Evolutionary conservation across 805 yeast genomes (phyloP).

Genomic region (baker's yeast (Saccharomyces cerevisiae)): DNA sequence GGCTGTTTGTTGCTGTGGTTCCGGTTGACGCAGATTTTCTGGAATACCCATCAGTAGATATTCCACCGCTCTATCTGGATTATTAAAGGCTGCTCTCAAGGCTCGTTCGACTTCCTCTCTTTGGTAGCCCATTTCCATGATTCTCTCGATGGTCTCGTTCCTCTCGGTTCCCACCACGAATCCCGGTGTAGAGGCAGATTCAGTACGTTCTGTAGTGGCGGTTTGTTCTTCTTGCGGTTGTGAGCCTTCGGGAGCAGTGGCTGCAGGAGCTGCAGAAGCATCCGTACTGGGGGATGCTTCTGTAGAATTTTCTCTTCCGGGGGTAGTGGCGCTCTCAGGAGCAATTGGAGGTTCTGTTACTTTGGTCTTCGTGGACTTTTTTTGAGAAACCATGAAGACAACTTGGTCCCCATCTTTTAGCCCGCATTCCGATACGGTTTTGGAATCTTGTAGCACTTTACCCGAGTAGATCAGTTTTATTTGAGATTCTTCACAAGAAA

Average conservation of each 20-base stretch:
- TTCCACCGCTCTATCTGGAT: slow-evolving; percentile 97
- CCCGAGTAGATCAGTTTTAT: slow-evolving; percentile 90
- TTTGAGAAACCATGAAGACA: slow-evolving; percentile 80
- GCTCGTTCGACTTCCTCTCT: slow-evolving; percentile 84
- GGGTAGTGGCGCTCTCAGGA: slow-evolving; percentile 23
- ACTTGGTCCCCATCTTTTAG: slow-evolving; percentile 80
- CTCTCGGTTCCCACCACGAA: slow-evolving; percentile 74
- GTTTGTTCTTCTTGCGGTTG: slow-evolving; percentile 11
- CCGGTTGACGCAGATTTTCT: slow-evolving; percentile 39
- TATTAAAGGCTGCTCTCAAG: slow-evolving; percentile 88
- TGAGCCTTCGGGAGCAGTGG: slow-evolving; percentile 8
- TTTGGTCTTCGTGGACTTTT: slow-evolving; percentile 28
- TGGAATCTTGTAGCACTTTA: slow-evolving; percentile 79
- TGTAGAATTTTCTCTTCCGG: slow-evolving; percentile 10
- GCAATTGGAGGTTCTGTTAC: slow-evolving; percentile 25
- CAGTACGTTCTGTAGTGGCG: slow-evolving; percentile 12
- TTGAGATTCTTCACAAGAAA: slow-evolving; percentile 61
- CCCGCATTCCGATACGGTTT: slow-evolving; percentile 61
- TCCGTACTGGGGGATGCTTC: slow-evolving; percentile 15
- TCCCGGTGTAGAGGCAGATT: slow-evolving; percentile 36
- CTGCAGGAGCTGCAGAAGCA: slow-evolving; percentile 22
- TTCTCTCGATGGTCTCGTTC: slow-evolving; percentile 68
- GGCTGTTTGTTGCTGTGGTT: slow-evolving; percentile 18
- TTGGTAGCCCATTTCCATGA: slow-evolving; percentile 94
- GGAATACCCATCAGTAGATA: slow-evolving; percentile 87